Percentiles rank a stretch among this genome's conserved stretches.
phyloP scores from a whole-genome alignment of 2,329 filamentous ascomycete species.

The Eutypella sp. region DNA sequence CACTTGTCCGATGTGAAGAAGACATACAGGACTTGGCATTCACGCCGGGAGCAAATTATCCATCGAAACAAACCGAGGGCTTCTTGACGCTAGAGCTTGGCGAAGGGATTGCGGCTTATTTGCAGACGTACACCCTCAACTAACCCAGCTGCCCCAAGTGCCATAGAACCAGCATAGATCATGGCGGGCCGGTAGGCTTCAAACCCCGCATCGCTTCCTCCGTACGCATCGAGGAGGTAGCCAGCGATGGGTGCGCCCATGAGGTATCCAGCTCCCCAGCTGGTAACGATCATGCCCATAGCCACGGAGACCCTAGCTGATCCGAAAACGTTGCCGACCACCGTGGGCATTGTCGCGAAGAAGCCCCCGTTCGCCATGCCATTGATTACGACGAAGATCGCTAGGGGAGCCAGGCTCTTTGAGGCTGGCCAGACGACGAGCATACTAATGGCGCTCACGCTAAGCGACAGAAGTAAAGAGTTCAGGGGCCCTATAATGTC shows the following conservation, averaged over 20 bases:
- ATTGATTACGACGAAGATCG: slow-evolving; percentile 55
- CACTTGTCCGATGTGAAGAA: no score
- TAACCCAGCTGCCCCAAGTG: slow-evolving; percentile 38
- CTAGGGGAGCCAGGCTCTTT: slow-evolving; percentile 46
- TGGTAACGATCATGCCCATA: slow-evolving; percentile 58
- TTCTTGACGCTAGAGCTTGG: slow-evolving; percentile 25
- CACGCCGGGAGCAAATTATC: no score
- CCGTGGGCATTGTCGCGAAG: slow-evolving; percentile 60
- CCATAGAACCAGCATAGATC: slow-evolving; percentile 54
- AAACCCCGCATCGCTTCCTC: slow-evolving; percentile 38
- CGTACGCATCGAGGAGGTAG: slow-evolving; percentile 47
- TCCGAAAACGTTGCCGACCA: slow-evolving; percentile 55
- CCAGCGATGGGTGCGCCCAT: slow-evolving; percentile 57
- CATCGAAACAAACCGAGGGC: background rate
- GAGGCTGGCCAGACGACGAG: slow-evolving; percentile 58
- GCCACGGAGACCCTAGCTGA: slow-evolving; percentile 48
- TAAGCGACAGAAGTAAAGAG: slow-evolving; percentile 44
- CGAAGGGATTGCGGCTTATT: slow-evolving; percentile 32
- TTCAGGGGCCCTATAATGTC: slow-evolving; percentile 53
- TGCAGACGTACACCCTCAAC: slow-evolving; percentile 39
- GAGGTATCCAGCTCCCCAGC: slow-evolving; percentile 57
- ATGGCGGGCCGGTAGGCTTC: slow-evolving; percentile 56
- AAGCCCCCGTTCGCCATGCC: slow-evolving; percentile 58
- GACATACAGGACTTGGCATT: background rate
- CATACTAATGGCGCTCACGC: slow-evolving; percentile 53